Percentiles rank a stretch among this genome's conserved stretches.
These are phyloP conservation scores for Macrocybe gigantea DNA, from an alignment of 768 basidiomycete genomes.

Conservation along the genomic window DNA sequence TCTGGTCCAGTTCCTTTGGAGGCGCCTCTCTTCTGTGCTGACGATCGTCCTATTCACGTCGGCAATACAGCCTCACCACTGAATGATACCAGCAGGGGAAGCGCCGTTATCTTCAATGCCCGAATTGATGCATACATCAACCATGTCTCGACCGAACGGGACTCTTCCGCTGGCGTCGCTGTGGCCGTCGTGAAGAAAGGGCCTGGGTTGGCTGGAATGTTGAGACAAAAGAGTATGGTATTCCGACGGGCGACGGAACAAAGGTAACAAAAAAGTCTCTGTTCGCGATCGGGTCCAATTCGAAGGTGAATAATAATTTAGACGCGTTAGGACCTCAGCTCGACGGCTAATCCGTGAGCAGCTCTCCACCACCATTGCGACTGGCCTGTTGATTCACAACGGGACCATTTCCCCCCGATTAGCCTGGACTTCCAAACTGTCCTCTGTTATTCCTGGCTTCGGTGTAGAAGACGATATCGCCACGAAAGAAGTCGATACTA, in stretches of 20 bases:
- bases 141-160: constrained; percentile 16
- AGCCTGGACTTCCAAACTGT: constrained; percentile 21
- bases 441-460: constrained; percentile 19
- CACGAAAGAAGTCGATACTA: constrained; percentile 16
- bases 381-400: constrained; percentile 18
- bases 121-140: constrained; percentile 16
- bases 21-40: too few relatives aligned
- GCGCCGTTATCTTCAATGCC: constrained; percentile 9
- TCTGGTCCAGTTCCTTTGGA: too few relatives aligned
- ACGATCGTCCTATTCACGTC: too few relatives aligned
- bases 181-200: constrained; percentile 21
- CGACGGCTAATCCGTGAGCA: neutral
- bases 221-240: constrained; percentile 25
- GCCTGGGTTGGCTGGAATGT: constrained; percentile 19
- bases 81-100: too few relatives aligned
- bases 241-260: constrained; percentile 16
- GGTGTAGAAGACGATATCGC: constrained; percentile 17
- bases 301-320: constrained; percentile 16
- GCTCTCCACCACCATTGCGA: constrained; percentile 14
- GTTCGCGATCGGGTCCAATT: constrained; percentile 25
- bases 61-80: too few relatives aligned
- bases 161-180: constrained; percentile 19
- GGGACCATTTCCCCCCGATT: constrained; percentile 14
- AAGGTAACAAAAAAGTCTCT: constrained; percentile 18
- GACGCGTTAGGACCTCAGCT: neutral